Evolutionary conservation across 148 eudicot species (phyloP), one percentile per base, ranked within the genome.

Genomic region (Cornus suecica): DNA sequence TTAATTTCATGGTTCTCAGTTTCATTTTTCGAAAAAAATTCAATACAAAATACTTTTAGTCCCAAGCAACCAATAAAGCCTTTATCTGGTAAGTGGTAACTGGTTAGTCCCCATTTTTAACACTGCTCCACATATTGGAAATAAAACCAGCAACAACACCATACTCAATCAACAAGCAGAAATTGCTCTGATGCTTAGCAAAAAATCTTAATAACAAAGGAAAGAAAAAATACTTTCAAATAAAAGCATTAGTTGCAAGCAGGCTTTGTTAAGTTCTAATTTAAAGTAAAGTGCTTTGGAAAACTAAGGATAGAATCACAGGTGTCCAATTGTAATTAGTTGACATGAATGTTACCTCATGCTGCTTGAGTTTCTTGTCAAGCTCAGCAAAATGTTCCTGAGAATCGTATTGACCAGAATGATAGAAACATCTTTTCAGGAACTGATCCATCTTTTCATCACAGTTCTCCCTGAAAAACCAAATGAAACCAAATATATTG

Each of bases 391-490:
- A 92, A 78, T 86, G 54, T 7, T 92, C 87, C 64, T 27, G 83
- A 37, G 92, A 89, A 84, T 94, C 92, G 71, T 94, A 94, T 75
- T 89, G 94, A 73, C 97, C 99, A 72, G 92, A 85, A 66, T 89
- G 97, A 81, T 94, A 94, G 81, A 92, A 94, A 72, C 97, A 92
- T 75, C 97, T 85, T 77, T 85, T 56, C 22, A 94, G 90, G 84
- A 94, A 94, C 78, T 92, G 83, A 63, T 94, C 96, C 94, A 94
- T 94, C 86, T 94, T 94, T 75, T 88, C 90, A 74, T 79, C 83
- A 69, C 99, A 92, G 76, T 92, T 92, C 86, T 89, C 96, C 86
- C 99, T 94, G 80, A 56, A 85, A 78, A 73, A 37, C 11, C 23
- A 52, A 42, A 66, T n/a, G 30, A 58, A 73, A 27, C 10, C 26